Evolutionary conservation across 495 filamentous ascomycete genomes (phyloP).

Genomic region (Rhizodiscina lignyota): DNA sequence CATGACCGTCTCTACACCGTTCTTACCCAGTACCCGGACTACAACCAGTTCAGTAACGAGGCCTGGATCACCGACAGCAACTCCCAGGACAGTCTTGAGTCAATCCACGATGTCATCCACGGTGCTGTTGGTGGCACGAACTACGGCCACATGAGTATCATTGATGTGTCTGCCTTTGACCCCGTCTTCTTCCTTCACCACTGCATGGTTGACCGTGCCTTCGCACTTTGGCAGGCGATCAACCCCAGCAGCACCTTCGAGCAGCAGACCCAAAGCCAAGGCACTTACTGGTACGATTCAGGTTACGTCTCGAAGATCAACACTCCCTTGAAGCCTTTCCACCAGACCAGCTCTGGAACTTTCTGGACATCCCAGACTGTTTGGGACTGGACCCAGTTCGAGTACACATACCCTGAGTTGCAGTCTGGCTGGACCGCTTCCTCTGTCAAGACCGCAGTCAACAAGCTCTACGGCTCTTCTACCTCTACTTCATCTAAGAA

Average conservation of each 20-base stretch:
- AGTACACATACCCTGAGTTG: constrained; percentile 47
- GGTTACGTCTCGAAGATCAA: neutral
- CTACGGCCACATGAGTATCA: constrained; percentile 49
- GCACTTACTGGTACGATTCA: constrained; percentile 24
- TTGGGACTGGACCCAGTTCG: constrained; percentile 23
- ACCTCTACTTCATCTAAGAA: constrained; percentile 5
- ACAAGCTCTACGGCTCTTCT: constrained; percentile 33
- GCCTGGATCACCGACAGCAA: constrained; percentile 26
- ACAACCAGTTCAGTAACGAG: constrained; percentile 40
- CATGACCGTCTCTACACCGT: constrained; percentile 41
- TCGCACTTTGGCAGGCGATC: constrained; percentile 56
- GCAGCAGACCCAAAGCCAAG: constrained; percentile 25
- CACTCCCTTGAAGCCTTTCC: constrained; percentile 25
- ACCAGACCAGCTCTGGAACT: constrained; percentile 14
- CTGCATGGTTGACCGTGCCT: constrained; percentile 46
- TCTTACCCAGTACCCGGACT: constrained; percentile 39
- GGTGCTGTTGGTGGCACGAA: constrained; percentile 24
- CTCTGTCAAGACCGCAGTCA: constrained; percentile 29
- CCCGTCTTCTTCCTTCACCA: constrained; percentile 60
- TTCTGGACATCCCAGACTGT: constrained; percentile 24
- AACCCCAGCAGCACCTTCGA: constrained; percentile 41
- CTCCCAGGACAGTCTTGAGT: constrained; percentile 38
- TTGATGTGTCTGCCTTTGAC: constrained; percentile 54
- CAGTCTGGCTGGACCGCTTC: constrained; percentile 14
- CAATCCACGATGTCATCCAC: constrained; percentile 49